Conservation (phyloP, 306 rosid genomes). For the Gleditsia sinensis region DNA sequence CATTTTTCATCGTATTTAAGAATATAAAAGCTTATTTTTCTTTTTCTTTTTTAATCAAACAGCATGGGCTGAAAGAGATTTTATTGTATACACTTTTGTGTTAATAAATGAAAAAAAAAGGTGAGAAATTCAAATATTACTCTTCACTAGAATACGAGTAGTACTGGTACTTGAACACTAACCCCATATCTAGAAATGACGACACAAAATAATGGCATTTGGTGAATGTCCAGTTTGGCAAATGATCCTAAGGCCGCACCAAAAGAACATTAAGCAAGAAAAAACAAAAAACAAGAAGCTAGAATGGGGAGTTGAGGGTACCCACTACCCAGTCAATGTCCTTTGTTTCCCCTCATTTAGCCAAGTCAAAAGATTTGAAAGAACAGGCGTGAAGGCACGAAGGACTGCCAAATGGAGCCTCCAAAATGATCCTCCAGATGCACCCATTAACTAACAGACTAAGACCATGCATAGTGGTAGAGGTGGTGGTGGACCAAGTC, state of each 20-base stretch:
- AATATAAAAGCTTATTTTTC: neutral
- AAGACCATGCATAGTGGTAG: neutral
- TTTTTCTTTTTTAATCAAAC: too few relatives aligned
- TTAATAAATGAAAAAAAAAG: too few relatives aligned
- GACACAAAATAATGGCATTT: neutral
- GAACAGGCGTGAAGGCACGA: constrained; percentile 35
- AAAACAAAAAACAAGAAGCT: neutral
- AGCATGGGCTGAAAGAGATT: neutral
- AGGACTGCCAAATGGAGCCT: constrained; percentile 71
- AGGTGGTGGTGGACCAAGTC: constrained; percentile 27
- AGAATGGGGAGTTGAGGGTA: neutral
- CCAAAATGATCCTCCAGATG: constrained; percentile 29
- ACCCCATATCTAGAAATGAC: neutral
- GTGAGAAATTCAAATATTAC: neutral
- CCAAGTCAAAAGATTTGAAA: constrained; percentile 44
- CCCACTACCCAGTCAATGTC: constrained; percentile 29
- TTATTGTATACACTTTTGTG: too few relatives aligned
- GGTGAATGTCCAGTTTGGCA: neutral
- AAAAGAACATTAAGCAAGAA: neutral
- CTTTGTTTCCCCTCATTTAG: neutral
- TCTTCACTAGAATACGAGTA: neutral
- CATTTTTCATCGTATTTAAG: too few relatives aligned
- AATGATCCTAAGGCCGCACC: neutral
- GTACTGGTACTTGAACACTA: neutral
- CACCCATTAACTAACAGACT: constrained; percentile 16